phyloP scores from a whole-genome alignment of 768 basidiomycete species.

The Auricularia sp. region DNA sequence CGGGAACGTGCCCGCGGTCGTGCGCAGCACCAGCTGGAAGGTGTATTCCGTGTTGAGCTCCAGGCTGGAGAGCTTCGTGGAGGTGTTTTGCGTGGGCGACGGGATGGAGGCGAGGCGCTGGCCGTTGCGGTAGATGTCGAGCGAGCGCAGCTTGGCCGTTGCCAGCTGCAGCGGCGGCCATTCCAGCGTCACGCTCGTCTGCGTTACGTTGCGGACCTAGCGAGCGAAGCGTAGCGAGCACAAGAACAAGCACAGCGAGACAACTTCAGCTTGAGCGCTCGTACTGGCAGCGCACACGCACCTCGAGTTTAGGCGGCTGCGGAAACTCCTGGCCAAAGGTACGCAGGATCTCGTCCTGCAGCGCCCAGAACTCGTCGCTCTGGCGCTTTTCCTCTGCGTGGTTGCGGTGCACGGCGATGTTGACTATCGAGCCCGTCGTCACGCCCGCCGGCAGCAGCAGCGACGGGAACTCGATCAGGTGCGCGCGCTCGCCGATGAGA shows the following conservation, averaged over 20 bases:
- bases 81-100: conserved; percentile 71
- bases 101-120: conserved; percentile 82
- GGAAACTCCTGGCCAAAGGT: conserved; percentile 65
- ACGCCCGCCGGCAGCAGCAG: conserved; percentile 88
- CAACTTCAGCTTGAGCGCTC: no score
- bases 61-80: conserved; percentile 77
- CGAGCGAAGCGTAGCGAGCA: neutral
- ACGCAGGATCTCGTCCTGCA: conserved; percentile 73
- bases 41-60: conserved; percentile 78
- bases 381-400: conserved; percentile 71
- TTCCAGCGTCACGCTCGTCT: conserved; percentile 93
- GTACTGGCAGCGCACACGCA: conserved; percentile 21
- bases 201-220: conserved; percentile 85
- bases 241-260: conserved; percentile 1
- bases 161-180: conserved; percentile 85
- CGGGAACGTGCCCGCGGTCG: conserved; percentile 82
- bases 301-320: conserved; percentile 61
- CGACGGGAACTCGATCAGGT: conserved; percentile 96
- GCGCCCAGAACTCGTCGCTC: conserved; percentile 69
- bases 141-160: conserved; percentile 71
- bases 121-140: conserved; percentile 90
- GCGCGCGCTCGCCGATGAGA: conserved; percentile 84
- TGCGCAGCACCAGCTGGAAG: conserved; percentile 90
- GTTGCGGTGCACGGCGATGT: conserved; percentile 91
- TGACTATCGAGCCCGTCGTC: conserved; percentile 90